A percentile compares a stretch with the other conserved stretches of the same genome.
Conservation (phyloP, 495 filamentous ascomycete genomes). For the Podospora appendiculata region DNA sequence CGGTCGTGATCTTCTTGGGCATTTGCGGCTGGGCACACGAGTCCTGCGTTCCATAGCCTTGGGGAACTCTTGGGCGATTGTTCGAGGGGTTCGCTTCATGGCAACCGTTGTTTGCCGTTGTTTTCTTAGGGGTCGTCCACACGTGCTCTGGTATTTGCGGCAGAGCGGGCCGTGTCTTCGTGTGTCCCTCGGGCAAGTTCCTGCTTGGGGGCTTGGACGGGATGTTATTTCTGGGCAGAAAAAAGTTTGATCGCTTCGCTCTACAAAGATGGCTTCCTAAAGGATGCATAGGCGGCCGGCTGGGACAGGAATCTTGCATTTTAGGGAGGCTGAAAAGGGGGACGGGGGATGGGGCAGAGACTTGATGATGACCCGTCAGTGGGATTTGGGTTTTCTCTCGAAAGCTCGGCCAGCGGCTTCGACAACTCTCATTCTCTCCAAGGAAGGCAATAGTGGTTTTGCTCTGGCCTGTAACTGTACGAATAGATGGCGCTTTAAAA, state of each 20-base stretch:
- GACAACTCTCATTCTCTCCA: not conserved
- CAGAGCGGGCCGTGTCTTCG: too few species aligned
- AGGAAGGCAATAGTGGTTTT: constrained; percentile 22
- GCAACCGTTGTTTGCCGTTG: not conserved
- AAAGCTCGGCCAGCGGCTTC: too few species aligned
- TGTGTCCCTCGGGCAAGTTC: too few species aligned
- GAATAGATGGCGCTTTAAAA: constrained; percentile 15
- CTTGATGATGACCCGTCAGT: not conserved
- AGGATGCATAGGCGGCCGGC: constrained; percentile 1
- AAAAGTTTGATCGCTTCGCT: constrained; percentile 4
- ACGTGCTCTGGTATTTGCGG: too few species aligned
- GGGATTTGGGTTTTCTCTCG: not conserved
- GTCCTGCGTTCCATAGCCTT: constrained; percentile 5
- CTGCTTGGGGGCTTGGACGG: too few species aligned
- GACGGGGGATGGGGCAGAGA: not conserved
- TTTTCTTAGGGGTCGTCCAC: not conserved
- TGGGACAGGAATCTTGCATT: constrained; percentile 3
- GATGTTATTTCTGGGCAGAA: not conserved
- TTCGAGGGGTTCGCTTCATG: not conserved
- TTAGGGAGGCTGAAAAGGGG: constrained; percentile 1
- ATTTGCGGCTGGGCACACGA: constrained; percentile 2
- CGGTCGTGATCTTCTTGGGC: constrained; percentile 1
- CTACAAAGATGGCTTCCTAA: not conserved
- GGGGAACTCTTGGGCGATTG: not conserved
- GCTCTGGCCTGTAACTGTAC: constrained; percentile 15